A percentile compares a stretch with the other conserved stretches of the same genome.
Conservation (phyloP, 2,329 filamentous ascomycete species). For the Aaosphaeria pasadenensis region DNA sequence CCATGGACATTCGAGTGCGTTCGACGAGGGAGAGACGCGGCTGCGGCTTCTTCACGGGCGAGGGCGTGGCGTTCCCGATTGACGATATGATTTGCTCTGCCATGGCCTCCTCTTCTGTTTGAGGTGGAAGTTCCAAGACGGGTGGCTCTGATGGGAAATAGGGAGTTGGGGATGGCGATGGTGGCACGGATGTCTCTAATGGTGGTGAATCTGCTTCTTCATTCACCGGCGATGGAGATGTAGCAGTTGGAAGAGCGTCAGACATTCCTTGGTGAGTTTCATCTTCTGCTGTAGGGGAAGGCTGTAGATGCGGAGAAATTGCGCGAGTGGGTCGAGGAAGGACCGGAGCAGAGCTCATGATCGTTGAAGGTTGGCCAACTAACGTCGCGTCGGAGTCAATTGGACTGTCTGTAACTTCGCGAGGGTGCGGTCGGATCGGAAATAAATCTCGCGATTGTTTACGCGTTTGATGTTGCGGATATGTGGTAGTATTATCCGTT, state of each 20-base stretch:
- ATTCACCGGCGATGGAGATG: constrained; percentile 1
- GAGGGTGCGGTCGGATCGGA: background rate
- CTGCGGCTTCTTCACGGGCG: constrained; percentile 37
- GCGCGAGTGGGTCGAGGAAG: background rate
- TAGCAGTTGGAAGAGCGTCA: constrained; percentile 3
- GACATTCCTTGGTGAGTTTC: constrained; percentile 8
- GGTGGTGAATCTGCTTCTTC: background rate
- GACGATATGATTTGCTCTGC: constrained; percentile 41
- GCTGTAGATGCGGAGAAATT: background rate
- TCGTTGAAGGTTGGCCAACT: constrained; percentile 16
- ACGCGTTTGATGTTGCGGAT: too few relatives aligned
- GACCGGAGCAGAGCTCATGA: constrained; percentile 6
- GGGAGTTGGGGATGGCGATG: constrained; percentile 8
- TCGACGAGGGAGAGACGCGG: constrained; percentile 44
- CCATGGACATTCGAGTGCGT: constrained; percentile 47
- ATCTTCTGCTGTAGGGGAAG: constrained; percentile 2
- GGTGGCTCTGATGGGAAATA: constrained; percentile 18
- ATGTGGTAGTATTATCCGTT: too few relatives aligned
- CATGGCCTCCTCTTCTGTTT: constrained; percentile 26
- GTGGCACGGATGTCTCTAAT: background rate
- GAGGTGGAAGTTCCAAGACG: constrained; percentile 11
- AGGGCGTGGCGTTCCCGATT: constrained; percentile 38
- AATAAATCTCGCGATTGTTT: too few relatives aligned
- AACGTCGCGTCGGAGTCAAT: constrained; percentile 27
- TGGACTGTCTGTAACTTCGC: constrained; percentile 11